These are phyloP conservation scores for Aspergillus hancockii DNA, from an alignment of 495 filamentous ascomycete species.

Conservation along the genomic window DNA sequence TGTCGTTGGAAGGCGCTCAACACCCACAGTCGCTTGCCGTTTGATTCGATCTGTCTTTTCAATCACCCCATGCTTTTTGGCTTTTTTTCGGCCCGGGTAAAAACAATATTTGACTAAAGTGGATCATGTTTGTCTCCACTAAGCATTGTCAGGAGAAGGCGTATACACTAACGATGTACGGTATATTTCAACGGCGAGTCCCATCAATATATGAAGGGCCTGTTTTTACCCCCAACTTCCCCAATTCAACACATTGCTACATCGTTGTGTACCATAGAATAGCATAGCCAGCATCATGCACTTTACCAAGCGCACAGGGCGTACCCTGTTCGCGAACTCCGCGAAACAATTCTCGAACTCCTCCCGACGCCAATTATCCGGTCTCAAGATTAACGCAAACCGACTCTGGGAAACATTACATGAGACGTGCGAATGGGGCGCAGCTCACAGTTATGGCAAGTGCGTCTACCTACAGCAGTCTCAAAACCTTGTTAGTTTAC, in stretches of 20 bases:
- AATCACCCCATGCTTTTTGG: background rate
- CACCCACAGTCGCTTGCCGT: background rate
- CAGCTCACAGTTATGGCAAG: conserved; percentile 34
- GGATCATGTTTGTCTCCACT: background rate
- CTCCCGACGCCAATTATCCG: conserved; percentile 19
- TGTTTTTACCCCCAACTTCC: background rate
- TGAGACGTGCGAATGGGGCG: conserved; percentile 37
- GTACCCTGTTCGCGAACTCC: background rate
- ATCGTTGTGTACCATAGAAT: background rate
- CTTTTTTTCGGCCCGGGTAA: background rate
- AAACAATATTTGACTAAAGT: background rate
- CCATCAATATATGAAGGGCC: background rate
- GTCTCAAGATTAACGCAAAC: conserved; percentile 33
- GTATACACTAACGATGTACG: background rate
- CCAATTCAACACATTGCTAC: no score
- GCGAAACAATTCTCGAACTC: conserved; percentile 20
- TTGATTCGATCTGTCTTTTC: background rate
- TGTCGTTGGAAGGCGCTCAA: conserved; percentile 9
- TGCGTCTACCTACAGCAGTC: conserved; percentile 15
- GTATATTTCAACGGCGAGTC: background rate
- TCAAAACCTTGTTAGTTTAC: no score
- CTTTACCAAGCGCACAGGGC: conserved; percentile 1
- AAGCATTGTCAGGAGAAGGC: background rate
- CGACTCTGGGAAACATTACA: conserved; percentile 39
- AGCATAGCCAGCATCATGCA: background rate